Conservation (phyloP, 1,284 basidiomycete genomes). For the Puccinia novopanici region DNA sequence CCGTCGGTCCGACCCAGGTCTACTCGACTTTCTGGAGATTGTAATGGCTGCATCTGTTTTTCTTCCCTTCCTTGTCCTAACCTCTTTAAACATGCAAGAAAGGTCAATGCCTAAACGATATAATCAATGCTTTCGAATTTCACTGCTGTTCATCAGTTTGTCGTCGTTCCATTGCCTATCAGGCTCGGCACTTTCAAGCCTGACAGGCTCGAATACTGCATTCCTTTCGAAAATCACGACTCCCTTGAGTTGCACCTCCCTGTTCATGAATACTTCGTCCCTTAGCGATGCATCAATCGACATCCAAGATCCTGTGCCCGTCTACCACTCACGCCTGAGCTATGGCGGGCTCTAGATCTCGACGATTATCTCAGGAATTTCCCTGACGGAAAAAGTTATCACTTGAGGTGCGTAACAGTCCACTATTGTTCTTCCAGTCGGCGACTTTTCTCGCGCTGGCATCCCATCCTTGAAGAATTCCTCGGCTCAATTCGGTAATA, state of each 20-base stretch:
- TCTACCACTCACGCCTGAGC: slow-evolving; percentile 46
- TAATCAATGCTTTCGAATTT: not conserved
- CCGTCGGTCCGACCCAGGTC: not conserved
- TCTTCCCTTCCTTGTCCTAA: not conserved
- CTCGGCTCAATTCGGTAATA: no score
- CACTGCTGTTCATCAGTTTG: not conserved
- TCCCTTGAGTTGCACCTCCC: not conserved
- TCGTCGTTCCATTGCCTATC: not conserved
- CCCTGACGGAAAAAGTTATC: slow-evolving; percentile 30
- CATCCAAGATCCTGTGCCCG: slow-evolving; percentile 37
- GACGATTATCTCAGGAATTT: slow-evolving; percentile 37
- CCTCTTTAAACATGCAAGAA: not conserved
- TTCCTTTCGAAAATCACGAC: slow-evolving; percentile 9
- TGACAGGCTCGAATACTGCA: not conserved
- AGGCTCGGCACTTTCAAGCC: not conserved
- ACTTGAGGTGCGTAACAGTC: slow-evolving; percentile 21
- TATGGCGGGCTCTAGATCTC: slow-evolving; percentile 35
- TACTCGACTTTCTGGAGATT: not conserved
- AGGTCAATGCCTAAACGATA: not conserved
- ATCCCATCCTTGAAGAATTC: no score
- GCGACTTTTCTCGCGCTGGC: not conserved
- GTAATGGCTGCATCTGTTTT: not conserved
- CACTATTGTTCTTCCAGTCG: not conserved
- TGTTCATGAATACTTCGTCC: not conserved
- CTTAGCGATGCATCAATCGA: not conserved